Evolutionary conservation across 1,284 basidiomycete genomes (phyloP), one percentile per base, ranked within the genome.

Genomic region (Macrocystidia cucumis): DNA sequence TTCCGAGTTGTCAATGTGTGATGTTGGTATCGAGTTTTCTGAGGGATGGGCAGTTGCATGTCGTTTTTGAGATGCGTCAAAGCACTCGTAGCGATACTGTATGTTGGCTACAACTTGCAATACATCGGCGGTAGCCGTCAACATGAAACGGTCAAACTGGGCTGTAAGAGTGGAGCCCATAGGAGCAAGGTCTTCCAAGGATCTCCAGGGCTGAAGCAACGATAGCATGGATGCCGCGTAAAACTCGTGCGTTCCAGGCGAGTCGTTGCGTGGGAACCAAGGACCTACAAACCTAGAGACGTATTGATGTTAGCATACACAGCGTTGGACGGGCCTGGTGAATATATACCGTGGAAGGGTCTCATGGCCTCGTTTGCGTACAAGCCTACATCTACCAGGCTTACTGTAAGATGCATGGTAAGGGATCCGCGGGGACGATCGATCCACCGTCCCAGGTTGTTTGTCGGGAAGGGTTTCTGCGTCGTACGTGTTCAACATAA

Each of bases 141-240:
- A n/a, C n/a, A n/a, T n/a, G n/a, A n/a, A n/a, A n/a, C n/a, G n/a
- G n/a, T n/a, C n/a, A n/a, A n/a, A n/a, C n/a, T n/a, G n/a, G n/a
- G n/a, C n/a, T n/a, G n/a, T n/a, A n/a, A n/a, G n/a, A n/a, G n/a
- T n/a, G n/a, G n/a, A n/a, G n/a, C n/a, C n/a, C n/a, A n/a, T n/a
- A n/a, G n/a, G n/a, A n/a, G n/a, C n/a, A n/a, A 65, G 38, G 19
- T 62, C 60, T 5, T 19, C 3, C 0, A 62, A 1, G 9, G 41
- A 31, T 1, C 57, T 29, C 65, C 66, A 69, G 13, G 65, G 64
- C 29, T 57, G 60, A 0, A 69, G 38, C 0, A 68, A 44, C 6
- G 54, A 3, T 1, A 68, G 37, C 48, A 68, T 63, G 3, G 35
- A 46, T 3, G 63, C 64, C 34, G 48, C 58, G 38, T 62, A 67